Evolutionary conservation across 768 basidiomycete genomes (phyloP), one percentile per base, ranked within the genome.

Genomic region (Sarcodon aspratus): DNA sequence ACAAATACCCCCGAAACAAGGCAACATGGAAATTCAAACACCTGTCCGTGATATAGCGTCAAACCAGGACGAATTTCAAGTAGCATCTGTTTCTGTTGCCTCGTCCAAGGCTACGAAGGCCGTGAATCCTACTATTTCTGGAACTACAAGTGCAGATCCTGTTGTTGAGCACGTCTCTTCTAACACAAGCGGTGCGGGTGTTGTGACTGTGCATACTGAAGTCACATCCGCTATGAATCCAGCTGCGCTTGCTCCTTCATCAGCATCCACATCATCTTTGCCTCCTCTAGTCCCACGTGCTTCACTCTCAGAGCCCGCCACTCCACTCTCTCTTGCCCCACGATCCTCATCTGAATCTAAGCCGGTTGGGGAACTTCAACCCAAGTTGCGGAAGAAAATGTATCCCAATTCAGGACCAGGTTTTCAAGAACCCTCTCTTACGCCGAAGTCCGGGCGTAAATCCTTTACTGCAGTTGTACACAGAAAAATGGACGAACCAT

Each of bases 401-500:
- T n/a, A 38, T 44, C 45, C 9, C 42, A 42, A 32, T 45, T 36
- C 21, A 27, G 21, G 21, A 27, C 21, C 21, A 27, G 21, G 21
- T 27, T 27, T 1, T 54, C 45, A 59, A n/a, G 54, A 56, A 37
- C 54, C 59, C 0, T 47, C 52, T 15, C 49, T 59, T 33, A 57
- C 57, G 15, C 53, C 45, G 3, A 53, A 55, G 32, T 46, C 57
- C 3, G 55, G 54, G 0, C 59, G 54, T 11, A 52, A 52, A 36
- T 59, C 59, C 33, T 65, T 65, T 55, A 57, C 46, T 42, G 65
- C 65, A 2, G 60, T 66, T 21, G 66, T 66, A 31, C 66, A 66
- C 37, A 54, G 57, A 35, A 62, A 61, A 50, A 57, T 58, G 0
- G 42, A 49, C 0, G 57, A 60, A 40, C 45, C 47, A 12, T 45